Evolutionary conservation across 148 eudicot genomes (phyloP), one percentile per base, ranked within the genome.

Genomic region (Silene uniflora): DNA sequence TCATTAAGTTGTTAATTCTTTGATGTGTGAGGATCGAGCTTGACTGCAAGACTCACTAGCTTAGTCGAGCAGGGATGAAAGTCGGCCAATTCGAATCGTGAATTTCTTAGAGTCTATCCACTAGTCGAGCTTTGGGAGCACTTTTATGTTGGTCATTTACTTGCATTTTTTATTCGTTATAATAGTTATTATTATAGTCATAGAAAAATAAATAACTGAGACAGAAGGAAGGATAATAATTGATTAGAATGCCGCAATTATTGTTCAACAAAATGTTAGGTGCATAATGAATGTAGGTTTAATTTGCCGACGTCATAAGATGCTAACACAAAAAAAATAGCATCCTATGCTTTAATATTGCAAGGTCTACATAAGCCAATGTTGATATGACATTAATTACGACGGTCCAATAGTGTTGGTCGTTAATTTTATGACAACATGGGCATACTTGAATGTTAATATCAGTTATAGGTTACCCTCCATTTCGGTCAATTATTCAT

Each of bases 281-380:
- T 67, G 71, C 10, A 44, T 67, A 8, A 6, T n/a, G 16, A 7
- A 67, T 67, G 24, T 67, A 23, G 18, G 54, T 67, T n/a, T n/a
- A n/a, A n/a, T n/a, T 67, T 67, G 71, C 39, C 47, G 23, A 66
- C 18, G 69, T 66, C 32, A 49, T 7, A 67, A 67, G 54, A 16
- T 17, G 1, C 52, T 22, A 39, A 18, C 52, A 4, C 55, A 8
- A 3, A 4, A 32, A 2, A 39, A 5, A 39, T 42, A 49, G 71
- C 21, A 67, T 67, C 71, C 71, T 67, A 67, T 67, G 71, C 71
- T 67, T 9, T 7, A 16, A 32, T 66, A 35, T 66, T 14, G 0
- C 13, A 49, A 49, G 55, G 55, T 10, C 55, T 49, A 49, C 55
- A 13, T 49, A 0, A 14, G 17, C 13, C 17, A 49, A 49, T 49